Evolutionary conservation across 352 stramenopile species (phyloP).

Genomic region (Phytophthora pini): DNA sequence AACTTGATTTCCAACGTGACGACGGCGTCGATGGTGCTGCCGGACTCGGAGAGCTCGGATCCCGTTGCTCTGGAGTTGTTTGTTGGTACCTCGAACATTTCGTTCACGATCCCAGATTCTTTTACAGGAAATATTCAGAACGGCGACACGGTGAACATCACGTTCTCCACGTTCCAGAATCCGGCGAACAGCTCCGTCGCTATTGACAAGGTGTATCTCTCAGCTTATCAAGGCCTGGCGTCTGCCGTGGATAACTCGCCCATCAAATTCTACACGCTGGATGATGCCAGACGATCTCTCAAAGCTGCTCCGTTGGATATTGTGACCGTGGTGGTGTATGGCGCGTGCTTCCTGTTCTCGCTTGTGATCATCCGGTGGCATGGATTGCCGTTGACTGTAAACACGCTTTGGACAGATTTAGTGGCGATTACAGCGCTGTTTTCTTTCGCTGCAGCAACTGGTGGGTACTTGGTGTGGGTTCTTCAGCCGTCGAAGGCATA

Average conservation of each 20-base stretch:
- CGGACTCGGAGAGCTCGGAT: slow-evolving; percentile 26
- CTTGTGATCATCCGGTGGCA: slow-evolving; percentile 89
- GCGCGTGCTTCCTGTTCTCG: slow-evolving; percentile 80
- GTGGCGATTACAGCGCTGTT: slow-evolving; percentile 85
- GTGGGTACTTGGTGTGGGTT: slow-evolving; percentile 83
- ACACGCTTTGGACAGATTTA: slow-evolving; percentile 87
- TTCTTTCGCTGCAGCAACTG: slow-evolving; percentile 82
- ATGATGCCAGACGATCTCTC: slow-evolving; percentile 53
- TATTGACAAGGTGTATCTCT: slow-evolving; percentile 76
- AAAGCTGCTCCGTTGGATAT: slow-evolving; percentile 76
- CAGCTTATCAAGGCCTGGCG: slow-evolving; percentile 65
- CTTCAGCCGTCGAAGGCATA: slow-evolving; percentile 86
- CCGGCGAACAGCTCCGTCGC: slow-evolving; percentile 61
- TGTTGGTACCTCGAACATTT: slow-evolving; percentile 67
- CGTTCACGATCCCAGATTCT: slow-evolving; percentile 71
- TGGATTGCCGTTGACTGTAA: slow-evolving; percentile 80
- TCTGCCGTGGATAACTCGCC: slow-evolving; percentile 69
- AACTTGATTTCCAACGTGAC: slow-evolving; percentile 60
- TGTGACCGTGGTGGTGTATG: slow-evolving; percentile 74
- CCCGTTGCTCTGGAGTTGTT: slow-evolving; percentile 52
- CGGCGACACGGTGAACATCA: slow-evolving; percentile 71
- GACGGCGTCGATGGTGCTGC: slow-evolving; percentile 50
- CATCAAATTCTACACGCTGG: slow-evolving; percentile 51
- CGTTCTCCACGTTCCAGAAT: slow-evolving; percentile 71
- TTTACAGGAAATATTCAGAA: slow-evolving; percentile 75